These are phyloP conservation scores for Fagus crenata DNA, from an alignment of 306 rosid species.

Conservation along the genomic window DNA sequence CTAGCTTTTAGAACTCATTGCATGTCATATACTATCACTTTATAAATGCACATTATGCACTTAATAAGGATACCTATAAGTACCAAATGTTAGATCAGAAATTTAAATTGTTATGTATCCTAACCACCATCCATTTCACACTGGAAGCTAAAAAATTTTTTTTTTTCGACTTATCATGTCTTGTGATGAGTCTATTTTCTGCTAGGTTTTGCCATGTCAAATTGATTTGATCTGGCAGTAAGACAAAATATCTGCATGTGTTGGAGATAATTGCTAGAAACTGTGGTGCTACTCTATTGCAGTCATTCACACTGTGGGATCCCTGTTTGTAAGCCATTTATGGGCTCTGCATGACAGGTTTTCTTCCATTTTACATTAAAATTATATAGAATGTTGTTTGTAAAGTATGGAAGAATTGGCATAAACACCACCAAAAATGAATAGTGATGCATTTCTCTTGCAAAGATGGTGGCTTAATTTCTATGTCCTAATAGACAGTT, in stretches of 20 bases:
- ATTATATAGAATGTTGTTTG: background rate
- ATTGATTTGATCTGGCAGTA: conserved; percentile 4
- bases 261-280: conserved; percentile 17
- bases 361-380: background rate
- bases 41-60: background rate
- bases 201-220: background rate
- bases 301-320: background rate
- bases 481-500: background rate
- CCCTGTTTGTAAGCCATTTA: background rate
- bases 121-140: background rate
- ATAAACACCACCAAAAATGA: background rate
- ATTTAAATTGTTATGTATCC: background rate
- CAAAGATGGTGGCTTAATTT: background rate
- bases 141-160: conserved; percentile 6
- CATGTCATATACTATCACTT: background rate
- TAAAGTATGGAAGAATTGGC: background rate
- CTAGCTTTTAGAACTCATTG: background rate
- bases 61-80: background rate
- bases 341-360: background rate
- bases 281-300: background rate
- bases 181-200: background rate
- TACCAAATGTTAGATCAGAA: background rate
- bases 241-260: conserved; percentile 22
- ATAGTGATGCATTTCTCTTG: background rate
- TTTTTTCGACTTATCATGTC: background rate